Base-by-base conservation (phyloP, 768 basidiomycete genomes). In the Leccinum boreale region DNA sequence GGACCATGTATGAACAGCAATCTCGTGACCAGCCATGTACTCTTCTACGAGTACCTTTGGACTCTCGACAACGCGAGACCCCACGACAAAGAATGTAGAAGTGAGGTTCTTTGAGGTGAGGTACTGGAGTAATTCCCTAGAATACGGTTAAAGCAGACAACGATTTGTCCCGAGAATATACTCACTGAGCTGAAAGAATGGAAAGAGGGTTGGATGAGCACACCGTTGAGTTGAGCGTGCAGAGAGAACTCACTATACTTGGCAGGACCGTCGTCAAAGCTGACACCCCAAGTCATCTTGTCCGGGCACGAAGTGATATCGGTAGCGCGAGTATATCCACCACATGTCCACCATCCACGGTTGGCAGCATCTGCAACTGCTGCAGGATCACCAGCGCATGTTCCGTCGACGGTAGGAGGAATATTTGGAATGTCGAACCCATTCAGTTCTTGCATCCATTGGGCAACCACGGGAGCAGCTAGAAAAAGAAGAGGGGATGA, bases 261-360 rank as follows among this genome's bases (percentile, higher is more conserved):
- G 54, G 83, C 84, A 36, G 95, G 96, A 26, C 95, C 94, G 66
- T 97, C 94, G 67, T 94, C 92, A 67, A 88, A 90, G 70, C 85
- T 85, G 62, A 92, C 83, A 69, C 90, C 91, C 91, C 90, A 92
- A 2, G 84, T 86, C 58, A 79, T 56, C 69, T 85, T 85, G 61
- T 79, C 77, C 3, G 87, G 87, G 69, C 90, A 93, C 11, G 80
- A 69, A 42, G 81, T 78, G 62, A 93, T 85, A 70, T 93, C 81
- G 15, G 77, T 77, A 11, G 44, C 56, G 8, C 87, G 79, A 14
- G 85, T 85, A 64, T 77, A 78, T 11, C 87, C 87, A 65, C 91
- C 89, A 65, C 92, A 95, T 28, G 93, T 90, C 92, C 92, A 95
- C 92, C 92, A 95, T 46, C 92, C 92, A 62, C 83, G 83, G 47